Evolutionary conservation across 371 early-diverging fungal genomes (phyloP), one percentile per base, ranked within the genome.

Genomic region (Nematocida sp.): DNA sequence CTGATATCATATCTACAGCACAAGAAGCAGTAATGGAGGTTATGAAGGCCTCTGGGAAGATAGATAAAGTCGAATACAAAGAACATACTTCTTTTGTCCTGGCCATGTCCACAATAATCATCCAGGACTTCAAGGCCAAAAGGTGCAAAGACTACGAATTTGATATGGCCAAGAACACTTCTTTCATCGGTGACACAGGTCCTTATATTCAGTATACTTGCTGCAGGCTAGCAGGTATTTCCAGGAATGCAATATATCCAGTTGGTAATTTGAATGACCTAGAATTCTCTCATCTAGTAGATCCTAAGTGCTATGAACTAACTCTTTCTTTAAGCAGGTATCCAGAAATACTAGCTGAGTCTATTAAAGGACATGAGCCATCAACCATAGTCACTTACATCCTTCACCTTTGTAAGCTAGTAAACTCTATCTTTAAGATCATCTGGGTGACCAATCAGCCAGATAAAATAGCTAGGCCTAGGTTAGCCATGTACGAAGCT

Each of bases 141-240:
- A 89, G 98, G 78, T 85, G 91, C 80, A 93, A 92, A 85, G 94
- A 95, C 86, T 99, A 99, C 80, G 89, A 88, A 48, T 95, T 99
- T 81, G 87, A 93, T 82, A 91, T 91, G 88, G 86, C 86, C 65
- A 89, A 93, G 66, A 93, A 95, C 89, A 89, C 92, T 81, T 86
- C 89, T 64, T 94, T 93, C 79, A 94, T 94, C 83, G 96, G 95
- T 58, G 94, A 94, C 81, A 96, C 97, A 53, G 99, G 98, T 17
- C 95, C 96, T 46, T 97, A 95, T 84, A 86, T 97, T 21, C 97
- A 96, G 86, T 84, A 82, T 64, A 80, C 84, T 1, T 77, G 80
- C 62, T 82, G 83, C 75, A 55, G 83, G 49, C 58, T 99, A 90
- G 38, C 23, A 35, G 79, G 80, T 52, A 84, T 84, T 80, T 7